Base-by-base conservation (phyloP, 805 yeast genomes). In the Suhomyces sp. region DNA sequence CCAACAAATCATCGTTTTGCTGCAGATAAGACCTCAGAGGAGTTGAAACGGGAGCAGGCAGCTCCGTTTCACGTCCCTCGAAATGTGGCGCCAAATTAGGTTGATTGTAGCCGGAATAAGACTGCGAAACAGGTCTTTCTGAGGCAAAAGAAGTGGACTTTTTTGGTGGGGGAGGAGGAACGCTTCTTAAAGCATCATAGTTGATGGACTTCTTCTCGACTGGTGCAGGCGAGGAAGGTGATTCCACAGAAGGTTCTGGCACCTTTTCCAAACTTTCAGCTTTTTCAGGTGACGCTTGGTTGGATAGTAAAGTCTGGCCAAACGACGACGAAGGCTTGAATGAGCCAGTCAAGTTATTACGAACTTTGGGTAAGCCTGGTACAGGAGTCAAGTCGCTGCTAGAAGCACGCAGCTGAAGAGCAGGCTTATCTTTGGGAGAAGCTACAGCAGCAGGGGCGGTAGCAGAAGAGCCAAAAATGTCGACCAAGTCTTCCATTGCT, bases 291-390 rank as follows among this genome's bases (percentile, higher is more conserved):
- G 54, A 43, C 39, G 20, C 57, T 39, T 63, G 67, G 43, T 68
- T 66, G 6, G 65, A 61, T 49, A 78, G 62, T 49, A 92, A 76
- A 33, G 79, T 79, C 69, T 87, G 96, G 29, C 98, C 98, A 75
- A 92, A 93, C 9, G 80, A 71, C 0, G 97, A 90, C 15, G 91
- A 78, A 33, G 97, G 97, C 49, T 82, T 86, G 70, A 92, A 93
- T 53, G 79, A 61, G 57, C 66, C 63, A 55, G 75, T 56, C 63
- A 73, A 60, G 17, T 59, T 62, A 20, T 59, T 61, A 43, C 76
- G 68, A 12, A 66, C 66, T 53, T 64, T 69, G 21, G 77, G 75
- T 21, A 71, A 59, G 4, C 64, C 69, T 12, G 53, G 50, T 2
- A 58, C 8, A 13, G 60, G 61, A 8, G 66, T 49, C 53, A 70